Evolutionary conservation across 768 basidiomycete species (phyloP).

Genomic region (Pleurotus salmoneostramineus): DNA sequence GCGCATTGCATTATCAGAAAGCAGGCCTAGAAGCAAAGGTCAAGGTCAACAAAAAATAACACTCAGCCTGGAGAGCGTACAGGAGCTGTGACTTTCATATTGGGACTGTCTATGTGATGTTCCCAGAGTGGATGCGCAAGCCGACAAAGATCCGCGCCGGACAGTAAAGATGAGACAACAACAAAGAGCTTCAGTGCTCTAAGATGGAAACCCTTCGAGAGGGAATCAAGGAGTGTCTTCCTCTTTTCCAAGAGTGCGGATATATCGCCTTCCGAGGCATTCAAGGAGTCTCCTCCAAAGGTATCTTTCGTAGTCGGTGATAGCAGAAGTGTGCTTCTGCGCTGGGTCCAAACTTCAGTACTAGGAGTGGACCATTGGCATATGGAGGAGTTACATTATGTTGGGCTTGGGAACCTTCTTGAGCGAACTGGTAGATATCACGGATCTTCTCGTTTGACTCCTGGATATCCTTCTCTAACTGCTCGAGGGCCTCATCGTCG

Average conservation of each 20-base stretch:
- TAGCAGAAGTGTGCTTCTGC: slow-evolving; percentile 37
- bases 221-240: slow-evolving; percentile 33
- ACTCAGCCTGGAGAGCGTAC: slow-evolving; percentile 31
- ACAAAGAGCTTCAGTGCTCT: slow-evolving; percentile 61
- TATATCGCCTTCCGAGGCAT: slow-evolving; percentile 19
- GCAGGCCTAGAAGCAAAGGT: slow-evolving; percentile 39
- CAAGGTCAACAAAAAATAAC: neutral
- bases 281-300: slow-evolving; percentile 16
- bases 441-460: slow-evolving; percentile 38
- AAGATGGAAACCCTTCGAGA: slow-evolving; percentile 39
- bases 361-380: slow-evolving; percentile 11
- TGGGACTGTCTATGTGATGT: slow-evolving; percentile 39
- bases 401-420: slow-evolving; percentile 37
- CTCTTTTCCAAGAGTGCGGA: slow-evolving; percentile 31
- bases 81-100: slow-evolving; percentile 40
- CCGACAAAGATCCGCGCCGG: slow-evolving; percentile 41
- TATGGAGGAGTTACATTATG: slow-evolving; percentile 28
- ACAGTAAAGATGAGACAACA: slow-evolving; percentile 51
- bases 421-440: slow-evolving; percentile 47
- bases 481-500: slow-evolving; percentile 26
- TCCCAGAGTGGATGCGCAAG: slow-evolving; percentile 60
- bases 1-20: slow-evolving; percentile 73
- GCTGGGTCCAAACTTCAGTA: slow-evolving; percentile 19
- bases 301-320: slow-evolving; percentile 22
- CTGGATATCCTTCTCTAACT: slow-evolving; percentile 39